These are phyloP conservation scores for Cryptosporidium baileyi DNA, from an alignment of 169 alveolate species.

Conservation along the genomic window DNA sequence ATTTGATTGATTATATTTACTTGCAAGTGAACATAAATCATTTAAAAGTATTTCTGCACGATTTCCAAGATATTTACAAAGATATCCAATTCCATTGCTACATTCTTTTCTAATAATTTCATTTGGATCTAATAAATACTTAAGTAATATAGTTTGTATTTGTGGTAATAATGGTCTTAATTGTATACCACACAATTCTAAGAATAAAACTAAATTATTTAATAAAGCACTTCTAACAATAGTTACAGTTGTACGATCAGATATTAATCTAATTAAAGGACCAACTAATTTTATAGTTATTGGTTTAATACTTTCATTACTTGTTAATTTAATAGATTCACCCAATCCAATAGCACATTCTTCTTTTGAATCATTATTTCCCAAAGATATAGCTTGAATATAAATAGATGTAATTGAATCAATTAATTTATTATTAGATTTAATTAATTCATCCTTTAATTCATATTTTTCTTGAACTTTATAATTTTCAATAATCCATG, in stretches of 20 bases:
- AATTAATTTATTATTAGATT: not conserved
- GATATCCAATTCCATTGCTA: slow-evolving; percentile 57
- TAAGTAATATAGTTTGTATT: slow-evolving; percentile 79
- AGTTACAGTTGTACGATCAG: slow-evolving; percentile 72
- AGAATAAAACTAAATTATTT: slow-evolving; percentile 71
- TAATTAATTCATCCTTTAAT: not conserved
- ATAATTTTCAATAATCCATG: not conserved
- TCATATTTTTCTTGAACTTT: not conserved
- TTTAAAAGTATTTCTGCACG: slow-evolving; percentile 71
- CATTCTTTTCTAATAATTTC: slow-evolving; percentile 36
- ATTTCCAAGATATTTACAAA: slow-evolving; percentile 36
- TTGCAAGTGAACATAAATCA: slow-evolving; percentile 68
- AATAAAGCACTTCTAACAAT: slow-evolving; percentile 75
- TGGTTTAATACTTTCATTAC: slow-evolving; percentile 69
- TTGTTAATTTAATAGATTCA: slow-evolving; percentile 57
- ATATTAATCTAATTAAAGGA: slow-evolving; percentile 76
- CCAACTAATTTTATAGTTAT: slow-evolving; percentile 75
- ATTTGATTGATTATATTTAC: slow-evolving; percentile 76
- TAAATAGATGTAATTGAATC: slow-evolving; percentile 43
- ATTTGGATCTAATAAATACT: slow-evolving; percentile 73
- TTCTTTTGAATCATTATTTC: slow-evolving; percentile 54
- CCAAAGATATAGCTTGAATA: slow-evolving; percentile 62
- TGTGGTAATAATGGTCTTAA: slow-evolving; percentile 79
- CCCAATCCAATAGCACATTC: slow-evolving; percentile 68
- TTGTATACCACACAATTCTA: slow-evolving; percentile 71